Evolutionary conservation across 257 asterid species (phyloP).

Genomic region (Solanum lycopersicoides): DNA sequence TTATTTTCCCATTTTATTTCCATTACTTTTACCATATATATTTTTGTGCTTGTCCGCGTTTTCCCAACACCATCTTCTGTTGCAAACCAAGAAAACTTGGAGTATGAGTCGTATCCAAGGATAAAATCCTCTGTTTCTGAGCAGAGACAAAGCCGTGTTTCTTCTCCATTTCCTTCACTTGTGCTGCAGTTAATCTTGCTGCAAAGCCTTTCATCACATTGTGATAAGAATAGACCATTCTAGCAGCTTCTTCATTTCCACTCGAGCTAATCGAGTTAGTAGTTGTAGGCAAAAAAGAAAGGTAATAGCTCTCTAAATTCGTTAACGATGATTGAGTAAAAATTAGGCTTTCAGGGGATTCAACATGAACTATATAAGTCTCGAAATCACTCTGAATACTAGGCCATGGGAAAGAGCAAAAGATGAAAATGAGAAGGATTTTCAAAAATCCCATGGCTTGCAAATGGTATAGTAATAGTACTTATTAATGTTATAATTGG

Average conservation of each 20-base stretch:
- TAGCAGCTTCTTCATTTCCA: not conserved
- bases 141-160: conserved; percentile 25
- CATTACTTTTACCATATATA: too few species aligned
- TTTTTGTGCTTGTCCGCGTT: too few species aligned
- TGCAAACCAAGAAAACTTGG: conserved; percentile 41
- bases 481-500: not conserved
- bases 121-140: conserved; percentile 1
- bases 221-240: conserved; percentile 21
- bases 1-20: too few species aligned
- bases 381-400: not conserved
- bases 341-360: not conserved
- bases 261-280: not conserved
- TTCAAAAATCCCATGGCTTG: not conserved
- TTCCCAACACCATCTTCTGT: conserved; percentile 22
- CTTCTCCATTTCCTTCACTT: conserved; percentile 23
- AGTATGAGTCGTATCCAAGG: conserved; percentile 37
- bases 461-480: not conserved
- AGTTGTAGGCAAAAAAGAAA: conserved; percentile 20
- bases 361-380: conserved; percentile 32
- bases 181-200: conserved; percentile 23
- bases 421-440: not conserved
- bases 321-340: not conserved
- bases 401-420: not conserved
- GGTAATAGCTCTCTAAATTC: conserved; percentile 18
- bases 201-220: conserved; percentile 37